These are phyloP conservation scores for Stephania yunnanensis DNA, from an alignment of 164 flowering plant genomes.

Conservation along the genomic window DNA sequence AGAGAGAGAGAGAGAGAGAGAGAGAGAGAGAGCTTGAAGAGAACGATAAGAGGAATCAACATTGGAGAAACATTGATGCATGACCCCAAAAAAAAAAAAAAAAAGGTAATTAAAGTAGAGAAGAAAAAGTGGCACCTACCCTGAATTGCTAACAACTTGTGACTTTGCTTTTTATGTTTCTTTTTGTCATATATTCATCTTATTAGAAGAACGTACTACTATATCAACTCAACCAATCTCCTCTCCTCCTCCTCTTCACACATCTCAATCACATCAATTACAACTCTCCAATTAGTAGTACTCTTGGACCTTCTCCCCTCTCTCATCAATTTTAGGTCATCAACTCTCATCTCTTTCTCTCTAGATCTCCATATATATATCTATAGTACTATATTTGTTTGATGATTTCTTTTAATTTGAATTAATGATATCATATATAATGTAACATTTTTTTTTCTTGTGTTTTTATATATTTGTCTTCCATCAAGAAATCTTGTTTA, in stretches of 20 bases:
- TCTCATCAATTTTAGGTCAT: neutral
- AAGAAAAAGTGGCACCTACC: conserved; percentile 10
- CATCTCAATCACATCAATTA: conserved; percentile 1
- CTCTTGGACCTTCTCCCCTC: neutral
- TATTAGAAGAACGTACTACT: too few species aligned
- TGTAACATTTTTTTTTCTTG: too few species aligned
- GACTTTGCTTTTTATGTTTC: conserved; percentile 3
- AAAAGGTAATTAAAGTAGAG: conserved; percentile 1
- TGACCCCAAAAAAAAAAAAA: neutral
- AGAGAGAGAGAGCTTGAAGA: conserved; percentile 12
- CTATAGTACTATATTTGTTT: too few species aligned
- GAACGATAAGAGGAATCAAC: conserved; percentile 19
- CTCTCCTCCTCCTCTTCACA: conserved; percentile 1
- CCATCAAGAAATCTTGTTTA: too few species aligned
- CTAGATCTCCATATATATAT: too few species aligned
- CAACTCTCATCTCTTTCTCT: too few species aligned
- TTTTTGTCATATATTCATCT: neutral
- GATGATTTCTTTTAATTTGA: too few species aligned
- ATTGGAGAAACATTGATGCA: neutral
- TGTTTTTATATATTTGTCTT: too few species aligned
- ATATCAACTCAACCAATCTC: neutral
- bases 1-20: neutral
- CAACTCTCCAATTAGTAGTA: neutral
- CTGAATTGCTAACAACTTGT: neutral
- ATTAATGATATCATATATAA: too few species aligned